phyloP scores from a whole-genome alignment of 2,329 filamentous ascomycete species.

The Calonectria honghensis region DNA sequence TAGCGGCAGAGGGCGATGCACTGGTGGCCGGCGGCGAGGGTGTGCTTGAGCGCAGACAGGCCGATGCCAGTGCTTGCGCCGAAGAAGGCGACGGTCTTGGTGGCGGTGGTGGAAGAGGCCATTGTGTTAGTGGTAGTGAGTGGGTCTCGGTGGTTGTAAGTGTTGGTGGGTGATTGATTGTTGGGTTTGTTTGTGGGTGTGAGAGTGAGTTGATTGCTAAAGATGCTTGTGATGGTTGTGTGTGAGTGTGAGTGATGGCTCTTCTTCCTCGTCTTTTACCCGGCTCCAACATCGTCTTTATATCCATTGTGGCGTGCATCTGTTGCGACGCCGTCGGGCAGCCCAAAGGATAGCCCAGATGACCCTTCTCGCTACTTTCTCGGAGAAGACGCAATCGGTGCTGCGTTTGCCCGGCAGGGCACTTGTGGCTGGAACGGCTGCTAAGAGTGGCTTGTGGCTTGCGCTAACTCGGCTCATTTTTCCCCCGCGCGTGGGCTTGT shows the following conservation, averaged over 20 bases:
- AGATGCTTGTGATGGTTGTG: background rate
- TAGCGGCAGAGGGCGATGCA: constrained; percentile 61
- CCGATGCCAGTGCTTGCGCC: constrained; percentile 72
- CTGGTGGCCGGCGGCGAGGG: constrained; percentile 66
- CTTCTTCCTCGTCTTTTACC: background rate
- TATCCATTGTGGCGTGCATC: constrained; percentile 3
- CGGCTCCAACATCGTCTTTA: background rate
- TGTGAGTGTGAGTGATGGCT: constrained; percentile 9
- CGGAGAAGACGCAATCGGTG: background rate
- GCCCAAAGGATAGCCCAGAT: background rate
- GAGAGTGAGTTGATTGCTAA: background rate
- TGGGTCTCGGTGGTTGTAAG: background rate
- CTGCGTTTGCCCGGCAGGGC: background rate
- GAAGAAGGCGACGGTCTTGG: constrained; percentile 69
- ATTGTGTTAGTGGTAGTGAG: constrained; percentile 12
- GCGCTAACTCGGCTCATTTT: constrained; percentile 4
- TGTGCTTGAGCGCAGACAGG: constrained; percentile 66
- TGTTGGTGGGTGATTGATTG: background rate
- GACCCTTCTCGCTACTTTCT: constrained; percentile 15
- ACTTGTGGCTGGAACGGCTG: background rate
- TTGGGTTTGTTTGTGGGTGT: background rate
- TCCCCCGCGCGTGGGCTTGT: background rate
- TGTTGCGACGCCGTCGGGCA: background rate
- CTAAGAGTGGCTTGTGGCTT: background rate
- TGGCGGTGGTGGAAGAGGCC: constrained; percentile 35